Percentiles rank a stretch among this genome's conserved stretches.
Evolutionary conservation across 352 stramenopile genomes (phyloP).

Genomic region (Globisporangium spinosum): DNA sequence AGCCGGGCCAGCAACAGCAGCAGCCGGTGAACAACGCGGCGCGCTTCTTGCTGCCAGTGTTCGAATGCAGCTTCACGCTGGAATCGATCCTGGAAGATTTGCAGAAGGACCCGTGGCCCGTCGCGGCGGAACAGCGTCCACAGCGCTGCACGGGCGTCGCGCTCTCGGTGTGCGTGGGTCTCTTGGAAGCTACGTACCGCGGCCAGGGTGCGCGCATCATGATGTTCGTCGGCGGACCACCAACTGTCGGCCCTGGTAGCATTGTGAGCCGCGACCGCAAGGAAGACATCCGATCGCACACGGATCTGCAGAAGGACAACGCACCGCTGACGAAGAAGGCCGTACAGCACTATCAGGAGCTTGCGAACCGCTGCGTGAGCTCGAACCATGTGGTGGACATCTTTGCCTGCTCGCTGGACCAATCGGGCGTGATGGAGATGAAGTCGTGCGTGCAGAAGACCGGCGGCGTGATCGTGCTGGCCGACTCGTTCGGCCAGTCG

Average conservation of each 20-base stretch:
- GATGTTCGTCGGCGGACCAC: conserved; percentile 97
- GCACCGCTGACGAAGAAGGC: conserved; percentile 94
- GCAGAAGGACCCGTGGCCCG: conserved; percentile 96
- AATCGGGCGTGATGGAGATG: conserved; percentile 99
- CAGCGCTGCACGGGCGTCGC: conserved; percentile 96
- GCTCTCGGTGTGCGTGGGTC: conserved; percentile 93
- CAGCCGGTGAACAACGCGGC: conserved; percentile 82
- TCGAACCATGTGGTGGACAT: conserved; percentile 97
- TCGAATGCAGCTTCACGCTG: conserved; percentile 95
- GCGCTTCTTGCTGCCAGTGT: conserved; percentile 95
- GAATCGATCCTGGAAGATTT: conserved; percentile 98
- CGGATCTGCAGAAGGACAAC: conserved; percentile 93
- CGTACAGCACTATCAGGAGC: conserved; percentile 93
- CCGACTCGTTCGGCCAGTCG: conserved; percentile 97
- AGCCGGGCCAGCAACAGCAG: conserved; percentile 60
- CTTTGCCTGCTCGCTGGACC: conserved; percentile 98
- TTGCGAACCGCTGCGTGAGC: conserved; percentile 90
- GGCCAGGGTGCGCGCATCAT: conserved; percentile 95
- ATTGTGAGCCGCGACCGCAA: conserved; percentile 95
- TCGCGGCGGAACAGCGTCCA: conserved; percentile 93
- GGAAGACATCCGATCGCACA: conserved; percentile 97
- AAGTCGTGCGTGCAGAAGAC: conserved; percentile 95
- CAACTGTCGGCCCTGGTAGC: conserved; percentile 93
- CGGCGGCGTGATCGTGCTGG: conserved; percentile 98
- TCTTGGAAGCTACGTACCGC: conserved; percentile 95